Conservation (phyloP, 345 rosid species). For the Camelina laxa region DNA sequence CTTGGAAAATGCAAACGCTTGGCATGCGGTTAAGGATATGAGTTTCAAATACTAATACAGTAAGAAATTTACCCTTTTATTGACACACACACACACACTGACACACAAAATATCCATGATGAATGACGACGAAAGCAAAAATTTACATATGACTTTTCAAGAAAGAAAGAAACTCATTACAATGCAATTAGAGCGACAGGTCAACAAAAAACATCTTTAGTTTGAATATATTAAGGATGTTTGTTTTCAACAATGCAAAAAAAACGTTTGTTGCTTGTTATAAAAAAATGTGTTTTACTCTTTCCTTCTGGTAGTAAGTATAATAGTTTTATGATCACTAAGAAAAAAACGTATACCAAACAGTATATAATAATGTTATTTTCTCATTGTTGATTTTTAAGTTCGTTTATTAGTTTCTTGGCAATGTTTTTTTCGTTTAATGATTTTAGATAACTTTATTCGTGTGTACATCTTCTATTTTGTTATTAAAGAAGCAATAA, state of each 20-base stretch:
- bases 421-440: neutral
- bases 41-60: slow-evolving; percentile 4
- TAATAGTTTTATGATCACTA: no score
- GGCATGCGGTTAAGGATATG: slow-evolving; percentile 4
- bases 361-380: no score
- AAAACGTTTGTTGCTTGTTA: neutral
- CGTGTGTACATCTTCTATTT: neutral
- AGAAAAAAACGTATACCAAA: no score
- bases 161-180: neutral
- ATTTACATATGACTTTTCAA: neutral
- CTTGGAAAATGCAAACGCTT: neutral
- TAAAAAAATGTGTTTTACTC: neutral
- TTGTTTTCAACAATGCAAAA: neutral
- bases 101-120: neutral
- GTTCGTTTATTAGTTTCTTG: neutral
- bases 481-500: slow-evolving; percentile 3
- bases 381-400: neutral
- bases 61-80: neutral
- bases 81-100: no score
- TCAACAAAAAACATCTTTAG: neutral
- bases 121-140: neutral
- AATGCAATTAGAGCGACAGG: neutral
- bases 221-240: neutral
- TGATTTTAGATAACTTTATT: neutral
- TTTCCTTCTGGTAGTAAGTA: neutral